A percentile compares a stretch with the other conserved stretches of the same genome.
Conservation (phyloP, 2,329 filamentous ascomycete genomes). For the Plenodomus lindquistii region DNA sequence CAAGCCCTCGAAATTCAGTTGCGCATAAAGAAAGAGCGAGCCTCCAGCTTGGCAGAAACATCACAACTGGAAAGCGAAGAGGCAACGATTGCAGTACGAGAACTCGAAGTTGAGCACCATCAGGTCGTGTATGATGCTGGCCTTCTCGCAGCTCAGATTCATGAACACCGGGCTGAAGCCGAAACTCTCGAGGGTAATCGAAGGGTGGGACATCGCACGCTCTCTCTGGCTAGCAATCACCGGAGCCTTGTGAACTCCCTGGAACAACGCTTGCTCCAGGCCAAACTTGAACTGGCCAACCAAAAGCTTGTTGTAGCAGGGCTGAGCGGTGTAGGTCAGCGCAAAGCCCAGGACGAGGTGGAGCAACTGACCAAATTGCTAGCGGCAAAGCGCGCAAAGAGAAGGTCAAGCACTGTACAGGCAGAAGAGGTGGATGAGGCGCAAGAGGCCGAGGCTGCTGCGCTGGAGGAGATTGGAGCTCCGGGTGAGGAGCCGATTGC, state of each 20-base stretch:
- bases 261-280: constrained; percentile 14
- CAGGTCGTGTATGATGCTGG: constrained; percentile 19
- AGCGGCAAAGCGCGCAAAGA: constrained; percentile 12
- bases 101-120: constrained; percentile 21
- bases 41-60: constrained; percentile 12
- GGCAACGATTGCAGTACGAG: constrained; percentile 15
- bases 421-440: background rate
- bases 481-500: too few species aligned
- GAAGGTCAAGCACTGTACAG: constrained; percentile 6
- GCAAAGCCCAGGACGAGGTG: constrained; percentile 13
- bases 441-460: background rate
- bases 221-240: constrained; percentile 17
- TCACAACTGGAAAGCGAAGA: constrained; percentile 13
- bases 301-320: constrained; percentile 13
- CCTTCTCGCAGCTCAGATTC: constrained; percentile 25
- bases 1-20: constrained; percentile 26
- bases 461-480: background rate
- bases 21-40: constrained; percentile 18
- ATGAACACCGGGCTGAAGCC: constrained; percentile 27
- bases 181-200: constrained; percentile 13
- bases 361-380: constrained; percentile 10
- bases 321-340: constrained; percentile 7
- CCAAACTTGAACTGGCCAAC: constrained; percentile 15
- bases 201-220: constrained; percentile 8
- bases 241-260: constrained; percentile 17